phyloP scores from a whole-genome alignment of 441 rosid genomes.

The Sinapis alba region DNA sequence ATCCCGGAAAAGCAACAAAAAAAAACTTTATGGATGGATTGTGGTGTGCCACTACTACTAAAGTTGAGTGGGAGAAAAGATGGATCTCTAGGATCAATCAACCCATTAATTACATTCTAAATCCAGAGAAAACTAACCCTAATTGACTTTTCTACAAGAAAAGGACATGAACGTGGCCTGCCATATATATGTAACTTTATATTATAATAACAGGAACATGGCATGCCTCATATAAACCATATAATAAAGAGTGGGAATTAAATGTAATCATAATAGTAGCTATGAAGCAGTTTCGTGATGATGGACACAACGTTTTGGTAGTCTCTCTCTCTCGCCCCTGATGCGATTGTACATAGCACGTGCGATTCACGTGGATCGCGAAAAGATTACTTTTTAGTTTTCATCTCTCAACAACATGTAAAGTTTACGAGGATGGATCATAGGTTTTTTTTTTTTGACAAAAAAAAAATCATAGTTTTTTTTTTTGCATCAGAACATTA shows the following conservation, averaged over 20 bases:
- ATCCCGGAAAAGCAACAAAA: conserved; percentile 19
- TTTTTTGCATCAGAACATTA: neutral
- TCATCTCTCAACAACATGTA: neutral
- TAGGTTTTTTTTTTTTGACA: no score
- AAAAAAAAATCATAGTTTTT: neutral
- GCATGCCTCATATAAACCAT: conserved; percentile 29
- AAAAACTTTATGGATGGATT: conserved; percentile 39
- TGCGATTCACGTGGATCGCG: conserved; percentile 35
- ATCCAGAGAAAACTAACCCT: conserved; percentile 34
- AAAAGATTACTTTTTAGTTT: conserved; percentile 37
- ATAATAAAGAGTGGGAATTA: conserved; percentile 27
- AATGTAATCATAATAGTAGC: conserved; percentile 38
- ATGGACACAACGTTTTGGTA: conserved; percentile 41
- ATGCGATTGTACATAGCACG: conserved; percentile 29
- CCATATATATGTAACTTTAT: conserved; percentile 31
- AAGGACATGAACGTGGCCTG: conserved; percentile 38
- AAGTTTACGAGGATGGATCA: conserved; percentile 17
- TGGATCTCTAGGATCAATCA: conserved; percentile 40
- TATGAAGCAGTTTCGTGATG: conserved; percentile 36
- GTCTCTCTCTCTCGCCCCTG: neutral
- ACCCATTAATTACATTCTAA: conserved; percentile 32
- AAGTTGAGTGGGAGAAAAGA: conserved; percentile 18
- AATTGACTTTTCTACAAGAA: conserved; percentile 36
- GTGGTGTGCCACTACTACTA: conserved; percentile 40
- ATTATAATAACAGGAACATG: conserved; percentile 34